These are phyloP conservation scores for Bretschneidera sinensis DNA, from an alignment of 345 rosid genomes.

Conservation along the genomic window DNA sequence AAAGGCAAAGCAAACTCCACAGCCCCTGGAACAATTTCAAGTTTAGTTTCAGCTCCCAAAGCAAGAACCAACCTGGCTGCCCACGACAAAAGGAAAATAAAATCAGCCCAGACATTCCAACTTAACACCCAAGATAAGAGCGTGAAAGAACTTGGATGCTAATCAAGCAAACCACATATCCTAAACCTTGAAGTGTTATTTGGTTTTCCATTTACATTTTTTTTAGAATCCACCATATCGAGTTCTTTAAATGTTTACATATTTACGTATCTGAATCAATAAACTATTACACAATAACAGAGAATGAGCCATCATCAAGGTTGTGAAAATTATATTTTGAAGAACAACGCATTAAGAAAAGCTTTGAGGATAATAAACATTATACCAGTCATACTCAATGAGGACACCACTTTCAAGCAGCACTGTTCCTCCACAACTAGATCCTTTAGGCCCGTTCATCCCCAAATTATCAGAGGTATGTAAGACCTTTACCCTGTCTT, in stretches of 20 bases:
- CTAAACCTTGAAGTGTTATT: background rate
- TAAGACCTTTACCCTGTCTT: slow-evolving; percentile 73
- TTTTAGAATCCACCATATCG: background rate
- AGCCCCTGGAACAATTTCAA: slow-evolving; percentile 86
- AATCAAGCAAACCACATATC: slow-evolving; percentile 9
- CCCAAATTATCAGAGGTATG: slow-evolving; percentile 63
- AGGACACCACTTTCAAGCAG: slow-evolving; percentile 75
- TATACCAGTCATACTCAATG: slow-evolving; percentile 93
- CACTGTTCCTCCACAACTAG: slow-evolving; percentile 69
- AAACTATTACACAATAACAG: background rate
- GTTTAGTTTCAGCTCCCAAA: slow-evolving; percentile 89
- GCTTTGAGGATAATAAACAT: slow-evolving; percentile 17
- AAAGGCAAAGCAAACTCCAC: slow-evolving; percentile 83
- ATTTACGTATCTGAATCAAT: background rate
- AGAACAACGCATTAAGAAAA: background rate
- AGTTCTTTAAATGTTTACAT: background rate
- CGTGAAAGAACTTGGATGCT: background rate
- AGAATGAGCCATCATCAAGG: background rate
- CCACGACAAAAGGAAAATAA: slow-evolving; percentile 40
- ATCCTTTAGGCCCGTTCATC: slow-evolving; percentile 36
- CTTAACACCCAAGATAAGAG: background rate
- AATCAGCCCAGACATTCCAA: no score
- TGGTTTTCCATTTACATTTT: background rate
- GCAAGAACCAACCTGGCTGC: slow-evolving; percentile 99
- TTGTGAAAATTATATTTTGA: no score